Evolutionary conservation across 1,139 yeast genomes (phyloP).

Genomic region (Yamadazyma trypodendri): DNA sequence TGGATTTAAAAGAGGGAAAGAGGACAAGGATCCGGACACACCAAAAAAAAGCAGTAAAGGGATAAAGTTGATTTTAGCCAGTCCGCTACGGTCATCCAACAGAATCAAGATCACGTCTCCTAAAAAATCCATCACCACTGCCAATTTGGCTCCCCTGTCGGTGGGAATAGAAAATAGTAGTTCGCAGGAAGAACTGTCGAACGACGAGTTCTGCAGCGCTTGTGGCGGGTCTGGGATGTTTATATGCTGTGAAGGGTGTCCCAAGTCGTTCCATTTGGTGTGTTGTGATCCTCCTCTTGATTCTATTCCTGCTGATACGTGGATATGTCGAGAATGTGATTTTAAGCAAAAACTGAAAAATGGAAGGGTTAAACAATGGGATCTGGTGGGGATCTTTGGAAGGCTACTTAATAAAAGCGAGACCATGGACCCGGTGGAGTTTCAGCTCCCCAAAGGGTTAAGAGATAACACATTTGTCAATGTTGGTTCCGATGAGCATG

Average conservation of each 20-base stretch:
- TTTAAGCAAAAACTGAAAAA: slow-evolving; percentile 29
- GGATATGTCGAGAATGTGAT: slow-evolving; percentile 82
- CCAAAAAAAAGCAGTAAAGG: no score
- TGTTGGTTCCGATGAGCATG: slow-evolving; percentile 64
- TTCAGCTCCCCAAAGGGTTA: slow-evolving; percentile 64
- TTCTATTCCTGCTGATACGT: slow-evolving; percentile 80
- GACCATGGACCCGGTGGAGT: slow-evolving; percentile 68
- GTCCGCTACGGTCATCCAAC: slow-evolving; percentile 23
- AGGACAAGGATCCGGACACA: no score
- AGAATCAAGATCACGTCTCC: slow-evolving; percentile 45
- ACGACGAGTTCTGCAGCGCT: slow-evolving; percentile 85
- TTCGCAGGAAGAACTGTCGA: slow-evolving; percentile 35
- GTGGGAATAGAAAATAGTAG: slow-evolving; percentile 7
- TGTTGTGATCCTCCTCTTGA: slow-evolving; percentile 91
- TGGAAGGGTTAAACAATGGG: slow-evolving; percentile 25
- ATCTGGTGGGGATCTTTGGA: slow-evolving; percentile 57
- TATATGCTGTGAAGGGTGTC: slow-evolving; percentile 92
- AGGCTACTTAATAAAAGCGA: slow-evolving; percentile 59
- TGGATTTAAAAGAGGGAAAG: no score
- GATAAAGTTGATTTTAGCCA: not conserved
- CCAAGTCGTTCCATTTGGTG: slow-evolving; percentile 84
- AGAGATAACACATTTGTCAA: slow-evolving; percentile 71
- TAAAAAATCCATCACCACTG: slow-evolving; percentile 28
- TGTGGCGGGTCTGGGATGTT: slow-evolving; percentile 90
- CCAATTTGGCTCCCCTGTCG: slow-evolving; percentile 30